Evolutionary conservation across 2,329 filamentous ascomycete genomes (phyloP).

Genomic region (Sclerotinia borealis): DNA sequence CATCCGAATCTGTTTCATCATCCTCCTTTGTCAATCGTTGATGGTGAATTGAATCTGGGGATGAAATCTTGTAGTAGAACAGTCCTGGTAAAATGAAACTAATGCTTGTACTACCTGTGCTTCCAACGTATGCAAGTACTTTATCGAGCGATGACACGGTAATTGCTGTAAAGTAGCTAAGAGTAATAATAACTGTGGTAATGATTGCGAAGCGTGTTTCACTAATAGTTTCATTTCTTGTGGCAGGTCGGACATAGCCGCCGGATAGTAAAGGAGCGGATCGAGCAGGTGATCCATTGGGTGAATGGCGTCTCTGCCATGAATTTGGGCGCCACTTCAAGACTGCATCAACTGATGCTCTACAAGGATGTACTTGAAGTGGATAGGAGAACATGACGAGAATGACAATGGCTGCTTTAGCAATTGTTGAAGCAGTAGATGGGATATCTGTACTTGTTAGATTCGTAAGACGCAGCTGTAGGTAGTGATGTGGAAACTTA

Average conservation of each 20-base stretch:
- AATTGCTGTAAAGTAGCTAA: slow-evolving; percentile 83
- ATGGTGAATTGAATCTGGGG: slow-evolving; percentile 79
- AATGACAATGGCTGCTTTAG: slow-evolving; percentile 89
- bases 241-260: slow-evolving; percentile 40
- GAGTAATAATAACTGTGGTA: slow-evolving; percentile 76
- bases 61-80: slow-evolving; percentile 98
- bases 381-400: slow-evolving; percentile 96
- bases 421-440: slow-evolving; percentile 80
- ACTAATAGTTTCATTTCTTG: slow-evolving; percentile 60
- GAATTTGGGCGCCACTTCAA: slow-evolving; percentile 75
- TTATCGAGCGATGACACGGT: slow-evolving; percentile 85
- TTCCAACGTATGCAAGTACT: slow-evolving; percentile 91
- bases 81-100: slow-evolving; percentile 93
- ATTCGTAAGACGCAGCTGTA: neutral
- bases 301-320: slow-evolving; percentile 32
- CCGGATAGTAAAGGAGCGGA: slow-evolving; percentile 35
- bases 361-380: slow-evolving; percentile 90
- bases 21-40: slow-evolving; percentile 86
- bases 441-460: slow-evolving; percentile 48
- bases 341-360: slow-evolving; percentile 92
- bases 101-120: slow-evolving; percentile 89
- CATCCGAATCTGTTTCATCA: slow-evolving; percentile 64
- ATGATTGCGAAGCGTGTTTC: slow-evolving; percentile 85
- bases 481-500: slow-evolving; percentile 40
- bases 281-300: slow-evolving; percentile 35